Percentiles rank a stretch among this genome's conserved stretches.
Evolutionary conservation across 306 rosid genomes (phyloP).

Genomic region (Arachis hypogaea): DNA sequence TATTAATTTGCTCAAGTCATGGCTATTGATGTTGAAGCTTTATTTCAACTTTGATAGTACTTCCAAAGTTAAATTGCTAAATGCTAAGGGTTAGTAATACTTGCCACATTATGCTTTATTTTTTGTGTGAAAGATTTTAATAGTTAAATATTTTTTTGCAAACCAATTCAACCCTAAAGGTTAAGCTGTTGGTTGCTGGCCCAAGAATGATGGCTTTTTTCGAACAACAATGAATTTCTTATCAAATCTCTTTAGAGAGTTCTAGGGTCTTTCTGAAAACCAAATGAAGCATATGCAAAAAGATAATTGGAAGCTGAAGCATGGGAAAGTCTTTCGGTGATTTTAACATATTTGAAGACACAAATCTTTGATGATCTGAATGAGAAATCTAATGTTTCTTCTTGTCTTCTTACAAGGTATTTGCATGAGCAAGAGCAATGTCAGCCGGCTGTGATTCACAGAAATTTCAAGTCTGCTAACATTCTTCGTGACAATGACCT

Average conservation of each 20-base stretch:
- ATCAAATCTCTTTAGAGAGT: not conserved
- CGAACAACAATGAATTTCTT: not conserved
- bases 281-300: conserved; percentile 5
- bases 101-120: not conserved
- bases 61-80: not conserved
- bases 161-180: conserved; percentile 10
- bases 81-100: not conserved
- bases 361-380: conserved; percentile 30
- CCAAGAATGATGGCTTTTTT: not conserved
- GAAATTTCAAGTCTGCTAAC: conserved; percentile 91
- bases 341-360: conserved; percentile 20
- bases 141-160: not conserved
- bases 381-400: conserved; percentile 37
- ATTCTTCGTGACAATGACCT: conserved; percentile 89
- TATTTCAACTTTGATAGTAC: not conserved
- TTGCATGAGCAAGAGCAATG: conserved; percentile 71
- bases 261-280: not conserved
- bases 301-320: not conserved
- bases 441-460: conserved; percentile 83
- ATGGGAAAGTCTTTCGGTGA: not conserved
- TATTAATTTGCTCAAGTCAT: not conserved
- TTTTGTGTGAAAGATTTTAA: not conserved
- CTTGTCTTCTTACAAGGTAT: conserved; percentile 63
- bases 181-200: not conserved
- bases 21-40: not conserved